These are phyloP conservation scores for Umbilicus rupestris DNA, from an alignment of 164 flowering plant species.

Conservation along the genomic window DNA sequence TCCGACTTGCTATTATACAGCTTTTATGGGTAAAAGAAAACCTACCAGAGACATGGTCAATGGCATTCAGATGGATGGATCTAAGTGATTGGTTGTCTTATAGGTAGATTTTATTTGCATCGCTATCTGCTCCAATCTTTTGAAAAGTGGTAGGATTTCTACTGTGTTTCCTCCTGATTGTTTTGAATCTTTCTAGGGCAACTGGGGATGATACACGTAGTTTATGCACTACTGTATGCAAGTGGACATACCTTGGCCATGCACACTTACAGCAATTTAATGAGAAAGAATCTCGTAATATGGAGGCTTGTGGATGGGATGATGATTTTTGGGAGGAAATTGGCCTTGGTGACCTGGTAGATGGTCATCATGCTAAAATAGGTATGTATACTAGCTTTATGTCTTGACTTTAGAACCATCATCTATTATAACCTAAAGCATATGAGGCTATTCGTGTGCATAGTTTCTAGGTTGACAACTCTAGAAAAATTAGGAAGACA, in stretches of 20 bases:
- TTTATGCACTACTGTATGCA: constrained; percentile 96
- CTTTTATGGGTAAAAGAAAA: constrained; percentile 98
- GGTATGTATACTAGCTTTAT: constrained; percentile 32
- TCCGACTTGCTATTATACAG: constrained; percentile 23
- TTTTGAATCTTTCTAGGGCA: constrained; percentile 42
- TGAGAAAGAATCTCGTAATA: constrained; percentile 60
- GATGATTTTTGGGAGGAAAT: constrained; percentile 98
- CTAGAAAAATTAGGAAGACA: neutral
- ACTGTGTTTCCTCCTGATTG: constrained; percentile 1
- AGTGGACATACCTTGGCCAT: constrained; percentile 99
- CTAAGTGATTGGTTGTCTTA: constrained; percentile 96
- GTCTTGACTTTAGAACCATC: neutral
- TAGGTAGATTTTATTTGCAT: constrained; percentile 34
- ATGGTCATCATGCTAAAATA: constrained; percentile 93
- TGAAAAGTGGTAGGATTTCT: neutral
- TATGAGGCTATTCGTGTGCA: neutral
- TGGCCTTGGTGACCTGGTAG: constrained; percentile 89
- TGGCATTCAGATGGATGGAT: constrained; percentile 98
- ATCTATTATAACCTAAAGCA: neutral
- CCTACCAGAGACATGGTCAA: constrained; percentile 90
- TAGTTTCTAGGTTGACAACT: neutral
- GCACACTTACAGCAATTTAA: constrained; percentile 79
- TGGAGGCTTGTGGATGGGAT: constrained; percentile 99
- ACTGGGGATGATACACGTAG: constrained; percentile 98
- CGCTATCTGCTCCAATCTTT: neutral